Base-by-base conservation (phyloP, 805 yeast genomes). In the Danielia oregonensis region DNA sequence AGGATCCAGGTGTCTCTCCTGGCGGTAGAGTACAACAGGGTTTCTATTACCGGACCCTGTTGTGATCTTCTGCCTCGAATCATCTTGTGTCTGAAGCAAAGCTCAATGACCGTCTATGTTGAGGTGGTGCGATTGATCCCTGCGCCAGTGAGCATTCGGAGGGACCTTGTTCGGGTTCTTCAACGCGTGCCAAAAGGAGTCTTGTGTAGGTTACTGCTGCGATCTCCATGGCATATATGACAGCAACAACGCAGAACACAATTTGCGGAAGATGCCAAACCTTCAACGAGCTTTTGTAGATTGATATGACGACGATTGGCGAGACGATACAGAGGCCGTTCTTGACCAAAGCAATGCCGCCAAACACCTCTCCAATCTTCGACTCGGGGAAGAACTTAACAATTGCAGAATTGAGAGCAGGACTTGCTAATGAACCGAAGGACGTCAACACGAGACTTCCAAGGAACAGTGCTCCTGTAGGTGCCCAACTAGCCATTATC, bases 291-390 rank as follows among this genome's bases (percentile, higher is more conserved):
- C 17, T 19, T 33, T 48, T 48, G 49, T 82, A 83, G 16, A 79
- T 34, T 2, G 61, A 56, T 12, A 81, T 54, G 21, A 74, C 54
- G 0, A 63, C 12, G 5, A 77, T 56, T 0, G 91, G 87, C 1
- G 68, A 58, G 6, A 71, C 36, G 39, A 80, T 59, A 39, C 63
- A 56, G 4, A 72, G 55, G 0, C 72, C 31, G 43, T 76, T 79
- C 50, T 78, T 75, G 12, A 81, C 51, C 32, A 83, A 53, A 0
- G 86, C 76, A 28, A 82, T 54, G 0, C 82, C 86, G 7, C 91
- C 88, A 59, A 82, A 82, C 12, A 80, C 65, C 54, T 82, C 87
- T 12, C 94, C 94, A 4, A 76, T 68, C 41, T 71, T 70, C 10
- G 71, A 66, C 26, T 76, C 76, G 1, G 77, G 75, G 40, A 70